Base-by-base conservation (phyloP, 2,329 filamentous ascomycete genomes). In the Chaetomiaceae sp. region DNA sequence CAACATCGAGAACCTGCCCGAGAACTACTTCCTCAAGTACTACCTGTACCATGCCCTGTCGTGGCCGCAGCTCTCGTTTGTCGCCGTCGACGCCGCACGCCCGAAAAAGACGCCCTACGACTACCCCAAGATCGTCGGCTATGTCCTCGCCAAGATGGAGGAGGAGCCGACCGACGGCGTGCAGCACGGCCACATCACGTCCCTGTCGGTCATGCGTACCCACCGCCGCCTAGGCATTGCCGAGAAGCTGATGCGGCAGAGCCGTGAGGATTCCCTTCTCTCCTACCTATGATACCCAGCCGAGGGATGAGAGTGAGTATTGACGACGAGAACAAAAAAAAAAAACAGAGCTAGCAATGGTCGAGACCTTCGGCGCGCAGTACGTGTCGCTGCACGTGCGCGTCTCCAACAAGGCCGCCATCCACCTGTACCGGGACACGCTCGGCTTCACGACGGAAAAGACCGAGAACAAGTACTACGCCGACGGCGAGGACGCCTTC, bases 1-100 rank as follows among this genome's bases (percentile, higher is more conserved):
- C 68, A 97, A 99, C 78, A 91, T 99, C 69, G 95, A 95, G 71
- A 99, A 99, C 77, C 81, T 99, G 49, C 94, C 94, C 61, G 94
- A 99, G 74, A 99, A 99, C 79, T 99, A 99, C 82, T 97, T 97
- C 72, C 89, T 96, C 74, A 99, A 99, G 81, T 99, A 99, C 80
- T 99, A 99, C 77, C 85, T 99, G 67, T 99, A 99, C 81, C 94
- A 99, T 74, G 91, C 92, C 14, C 84, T 97, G 62, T 95, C 90
- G 64, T 99, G 94, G 94, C 94, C 94, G 41, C 92, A 97, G 74
- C 84, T 99, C 61, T 92, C 87, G 73, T 97, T 91, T 73, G 92
- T 99, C 53, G 94, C 94, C 63, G 90, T 99, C 64, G 92, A 97
- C 71, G 85, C 91, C 53, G 88, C 87, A 18, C 83, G 90, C 32